phyloP scores from a whole-genome alignment of 164 flowering plant species.

The Chimonanthus salicifolius region DNA sequence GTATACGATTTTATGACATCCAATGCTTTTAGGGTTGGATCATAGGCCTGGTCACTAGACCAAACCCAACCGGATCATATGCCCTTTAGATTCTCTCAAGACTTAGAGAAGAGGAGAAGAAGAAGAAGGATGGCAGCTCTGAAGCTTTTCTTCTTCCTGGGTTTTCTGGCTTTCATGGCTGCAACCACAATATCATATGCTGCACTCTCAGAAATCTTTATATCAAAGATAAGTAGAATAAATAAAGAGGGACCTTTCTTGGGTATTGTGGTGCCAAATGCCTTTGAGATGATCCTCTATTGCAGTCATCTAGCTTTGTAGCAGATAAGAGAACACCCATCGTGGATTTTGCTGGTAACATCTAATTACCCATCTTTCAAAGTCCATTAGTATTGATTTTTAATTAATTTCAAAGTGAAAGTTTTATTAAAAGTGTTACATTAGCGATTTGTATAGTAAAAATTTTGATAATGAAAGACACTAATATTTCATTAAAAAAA shows the following conservation, averaged over 20 bases:
- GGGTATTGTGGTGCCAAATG: constrained; percentile 52
- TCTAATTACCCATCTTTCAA: neutral
- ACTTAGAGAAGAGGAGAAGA: neutral
- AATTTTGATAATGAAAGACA: too few species aligned
- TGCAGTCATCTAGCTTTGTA: constrained; percentile 35
- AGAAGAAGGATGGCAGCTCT: neutral
- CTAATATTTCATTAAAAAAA: neutral
- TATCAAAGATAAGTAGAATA: constrained; percentile 17
- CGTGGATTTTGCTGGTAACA: constrained; percentile 42
- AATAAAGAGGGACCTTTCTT: constrained; percentile 42
- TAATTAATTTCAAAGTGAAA: too few species aligned
- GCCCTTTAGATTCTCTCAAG: neutral
- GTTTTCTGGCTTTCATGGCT: constrained; percentile 4
- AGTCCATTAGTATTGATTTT: too few species aligned
- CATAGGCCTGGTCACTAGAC: too few species aligned
- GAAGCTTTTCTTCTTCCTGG: neutral
- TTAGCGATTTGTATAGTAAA: too few species aligned
- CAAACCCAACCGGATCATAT: too few species aligned
- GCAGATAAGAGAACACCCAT: constrained; percentile 26
- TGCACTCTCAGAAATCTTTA: neutral
- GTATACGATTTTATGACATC: too few species aligned
- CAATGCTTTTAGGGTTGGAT: too few species aligned
- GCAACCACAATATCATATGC: constrained; percentile 6
- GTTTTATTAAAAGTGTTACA: too few species aligned
- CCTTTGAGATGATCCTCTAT: constrained; percentile 56